Base-by-base conservation (phyloP, 805 yeast genomes). In the Pichia rugopelliculosa region DNA sequence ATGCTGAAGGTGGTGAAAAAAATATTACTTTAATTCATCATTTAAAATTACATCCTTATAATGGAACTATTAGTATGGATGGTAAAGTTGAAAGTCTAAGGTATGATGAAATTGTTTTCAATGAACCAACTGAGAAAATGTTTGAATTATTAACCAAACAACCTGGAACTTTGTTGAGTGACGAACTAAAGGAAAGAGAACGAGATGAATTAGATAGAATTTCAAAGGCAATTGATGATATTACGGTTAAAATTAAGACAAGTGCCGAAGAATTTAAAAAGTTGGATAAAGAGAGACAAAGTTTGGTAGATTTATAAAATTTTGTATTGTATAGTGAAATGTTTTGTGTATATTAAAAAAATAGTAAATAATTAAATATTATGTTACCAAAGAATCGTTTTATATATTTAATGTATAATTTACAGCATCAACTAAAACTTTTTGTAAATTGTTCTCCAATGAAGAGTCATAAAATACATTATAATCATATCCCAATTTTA, bases 71-170 rank as follows among this genome's bases (percentile, higher is more conserved):
- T 15, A 27, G 40, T 30, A 41, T 50, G 30, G 64, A 65, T 42
- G 68, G 72, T 1, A 64, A 69, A 6, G 84, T 85, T 3, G 76
- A 80, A 52, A 75, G 85, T 41, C 65, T 79, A 2, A 67, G 82
- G 37, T 93, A 84, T 58, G 99, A 93, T 60, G 99, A 93, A 61
- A 69, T 93, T 18, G 96, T 93, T 2, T 93, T 93, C 61, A 87
- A 85, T 62, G 99, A 93, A 64, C 99, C 99, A 3, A 89, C 96
- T 7, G 98, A 93, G 56, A 76, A 76, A 20, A 78, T 89, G 66
- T 91, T 93, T 67, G 87, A 84, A 55, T 69, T 81, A 5, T 72
- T 91, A 58, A 86, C 96, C 6, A 64, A 72, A 36, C 74, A 76
- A 50, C 91, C 95, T 5, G 71, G 81, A 41, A 73, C 84, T 58